Conservation (phyloP, 2,329 filamentous ascomycete species). For the Talaromyces albobiverticillius region DNA sequence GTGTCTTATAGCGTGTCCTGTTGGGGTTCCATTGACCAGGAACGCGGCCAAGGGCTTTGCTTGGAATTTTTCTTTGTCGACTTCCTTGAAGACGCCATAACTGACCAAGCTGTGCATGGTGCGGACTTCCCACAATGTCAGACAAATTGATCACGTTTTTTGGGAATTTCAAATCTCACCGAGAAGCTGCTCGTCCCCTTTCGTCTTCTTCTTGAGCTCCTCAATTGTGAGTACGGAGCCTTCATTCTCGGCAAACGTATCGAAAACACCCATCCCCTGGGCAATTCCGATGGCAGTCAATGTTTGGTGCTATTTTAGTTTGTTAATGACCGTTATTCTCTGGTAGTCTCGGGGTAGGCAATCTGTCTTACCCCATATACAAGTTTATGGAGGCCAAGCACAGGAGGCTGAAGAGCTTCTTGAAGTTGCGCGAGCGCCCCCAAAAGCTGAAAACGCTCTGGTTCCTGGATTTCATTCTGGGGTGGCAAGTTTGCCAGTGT, state of each 20-base stretch:
- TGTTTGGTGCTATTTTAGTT: not conserved
- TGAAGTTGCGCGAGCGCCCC: conserved; percentile 14
- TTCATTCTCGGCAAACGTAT: not conserved
- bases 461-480: conserved; percentile 17
- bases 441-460: conserved; percentile 16
- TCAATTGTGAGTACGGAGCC: not conserved
- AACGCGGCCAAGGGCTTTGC: conserved; percentile 16
- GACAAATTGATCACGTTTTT: not conserved
- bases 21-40: conserved; percentile 11
- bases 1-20: conserved; percentile 18
- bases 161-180: not conserved
- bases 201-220: conserved; percentile 2
- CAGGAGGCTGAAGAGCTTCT: not conserved
- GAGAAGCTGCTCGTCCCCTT: conserved; percentile 5
- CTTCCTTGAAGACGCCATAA: not conserved
- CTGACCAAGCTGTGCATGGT: not conserved
- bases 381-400: not conserved
- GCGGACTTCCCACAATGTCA: not conserved
- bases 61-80: not conserved
- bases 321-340: not conserved
- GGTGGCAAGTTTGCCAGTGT: conserved; percentile 10
- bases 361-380: conserved; percentile 1
- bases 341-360: not conserved
- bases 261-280: conserved; percentile 8
- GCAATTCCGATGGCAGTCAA: not conserved